Conservation (phyloP, 2,329 filamentous ascomycete genomes). For the Ascochyta viciae-villosae region DNA sequence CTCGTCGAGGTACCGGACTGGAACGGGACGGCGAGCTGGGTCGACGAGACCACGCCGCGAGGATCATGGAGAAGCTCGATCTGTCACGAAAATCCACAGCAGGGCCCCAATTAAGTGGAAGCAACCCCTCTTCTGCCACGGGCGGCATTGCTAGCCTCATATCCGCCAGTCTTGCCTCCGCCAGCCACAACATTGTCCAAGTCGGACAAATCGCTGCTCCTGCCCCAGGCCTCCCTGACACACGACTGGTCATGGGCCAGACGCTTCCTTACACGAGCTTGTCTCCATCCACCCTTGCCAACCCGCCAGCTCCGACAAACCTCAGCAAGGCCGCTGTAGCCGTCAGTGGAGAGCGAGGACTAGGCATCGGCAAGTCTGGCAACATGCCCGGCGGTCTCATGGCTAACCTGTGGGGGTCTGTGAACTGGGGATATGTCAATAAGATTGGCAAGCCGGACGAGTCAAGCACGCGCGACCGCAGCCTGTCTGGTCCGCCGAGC, state of each 20-base stretch:
- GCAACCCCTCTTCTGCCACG: conserved; percentile 55
- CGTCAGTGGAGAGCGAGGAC: conserved; percentile 76
- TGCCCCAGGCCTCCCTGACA: conserved; percentile 46
- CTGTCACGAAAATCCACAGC: conserved; percentile 80
- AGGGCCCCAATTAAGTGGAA: conserved; percentile 53
- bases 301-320: conserved; percentile 81
- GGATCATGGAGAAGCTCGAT: conserved; percentile 93
- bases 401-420: conserved; percentile 93
- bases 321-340: conserved; percentile 86
- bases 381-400: conserved; percentile 83
- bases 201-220: conserved; percentile 59
- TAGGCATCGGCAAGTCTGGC: conserved; percentile 67
- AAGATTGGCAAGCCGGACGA: conserved; percentile 64
- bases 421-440: conserved; percentile 77
- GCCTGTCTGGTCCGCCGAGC: conserved; percentile 45
- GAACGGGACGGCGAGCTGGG: conserved; percentile 73
- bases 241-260: conserved; percentile 45
- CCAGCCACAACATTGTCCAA: conserved; percentile 80
- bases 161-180: conserved; percentile 74
- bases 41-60: conserved; percentile 79
- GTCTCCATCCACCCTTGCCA: conserved; percentile 82
- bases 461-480: conserved; percentile 38
- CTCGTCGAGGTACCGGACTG: conserved; percentile 59
- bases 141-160: conserved; percentile 84
- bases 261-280: conserved; percentile 69